Evolutionary conservation across 257 asterid species (phyloP), one percentile per base, ranked within the genome.

Genomic region (Nicotiana noctiflora): DNA sequence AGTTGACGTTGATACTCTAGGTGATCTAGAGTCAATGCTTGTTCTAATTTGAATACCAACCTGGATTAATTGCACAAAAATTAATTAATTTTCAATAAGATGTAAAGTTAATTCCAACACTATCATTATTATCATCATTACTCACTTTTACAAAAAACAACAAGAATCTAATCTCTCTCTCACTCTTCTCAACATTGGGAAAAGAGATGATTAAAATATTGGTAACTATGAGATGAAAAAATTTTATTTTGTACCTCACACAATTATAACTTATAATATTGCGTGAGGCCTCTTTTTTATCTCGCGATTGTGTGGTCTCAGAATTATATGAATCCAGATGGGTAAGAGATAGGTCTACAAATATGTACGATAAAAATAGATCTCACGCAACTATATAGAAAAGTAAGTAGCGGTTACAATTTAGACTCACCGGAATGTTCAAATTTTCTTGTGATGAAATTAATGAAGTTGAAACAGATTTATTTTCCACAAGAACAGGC

Each of bases 31-130:
- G 2, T 86, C 86, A 76, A 84, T 81, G 40, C 86, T 77, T 29
- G 97, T 92, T 86, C 84, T 93, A 79, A 95, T 93, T 80, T 89
- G 94, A 80, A 95, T 89, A 13, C 89, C 87, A 74, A 83, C 87
- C 98, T 94, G 84, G 59, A 81, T 40, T n/a, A n/a, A n/a, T n/a
- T n/a, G n/a, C n/a, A n/a, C n/a, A n/a, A n/a, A n/a, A n/a, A n/a
- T n/a, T n/a, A n/a, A n/a, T n/a, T n/a, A n/a, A n/a, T n/a, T n/a
- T n/a, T n/a, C n/a, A n/a, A n/a, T n/a, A n/a, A n/a, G 9, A 37
- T 6, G 9, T 37, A 37, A 37, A 37, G 44, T 37, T 37, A 37
- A 37, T 14, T 15, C 74, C 55, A 46, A 63, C 80, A 32, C 19
- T 37, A 81, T 66, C 82, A 67, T 85, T 49, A 67, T 76, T 61